Base-by-base conservation (phyloP, 768 basidiomycete species). In the Mycena galopus region DNA sequence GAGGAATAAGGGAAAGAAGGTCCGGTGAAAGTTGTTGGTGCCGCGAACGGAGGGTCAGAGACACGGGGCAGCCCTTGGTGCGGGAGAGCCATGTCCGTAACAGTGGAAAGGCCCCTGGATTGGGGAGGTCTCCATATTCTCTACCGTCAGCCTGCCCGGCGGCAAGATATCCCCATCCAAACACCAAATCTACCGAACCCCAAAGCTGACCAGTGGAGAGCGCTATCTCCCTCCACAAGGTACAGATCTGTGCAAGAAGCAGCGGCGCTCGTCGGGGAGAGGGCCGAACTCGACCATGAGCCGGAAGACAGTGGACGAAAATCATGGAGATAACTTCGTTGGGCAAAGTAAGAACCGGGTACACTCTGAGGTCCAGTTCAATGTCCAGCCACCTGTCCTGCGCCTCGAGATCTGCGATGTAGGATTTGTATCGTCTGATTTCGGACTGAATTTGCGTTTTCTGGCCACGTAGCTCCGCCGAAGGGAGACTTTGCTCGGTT, bases 211-310 rank as follows among this genome's bases (percentile, higher is more conserved):
- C 14, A 3, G 57, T 59, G 4, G 57, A 35, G n/a, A 59, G 35
- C n/a, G 57, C 57, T 9, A 59, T 14, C 32, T 25, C 33, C n/a
- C 57, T 5, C 57, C 57, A 59, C 23, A 35, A 23, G 8, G 17
- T 14, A 23, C 57, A 59, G n/a, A 59, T 25, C n/a, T 59, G 57
- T 25, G 57, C 57, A 19, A 59, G 57, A 37, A 59, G 57, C 8
- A 59, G 57, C 33, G 57, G 57, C 8, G 57, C 57, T 14, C 11
- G 4, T 25, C 11, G 33, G 21, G 57, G 35, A 37, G 57, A 57
- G 21, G 56, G 56, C 9, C 56, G 56, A 25, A 57, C 56, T 16
- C 56, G 56, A 23, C 56, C 56, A 23, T 57, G 56, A 29, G 32
- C 33, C 1, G 56, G 56, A 11, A 57, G 32, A 23, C 32, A 57